Evolutionary conservation across 768 basidiomycete genomes (phyloP).

Genomic region (Boletus rex-veris): DNA sequence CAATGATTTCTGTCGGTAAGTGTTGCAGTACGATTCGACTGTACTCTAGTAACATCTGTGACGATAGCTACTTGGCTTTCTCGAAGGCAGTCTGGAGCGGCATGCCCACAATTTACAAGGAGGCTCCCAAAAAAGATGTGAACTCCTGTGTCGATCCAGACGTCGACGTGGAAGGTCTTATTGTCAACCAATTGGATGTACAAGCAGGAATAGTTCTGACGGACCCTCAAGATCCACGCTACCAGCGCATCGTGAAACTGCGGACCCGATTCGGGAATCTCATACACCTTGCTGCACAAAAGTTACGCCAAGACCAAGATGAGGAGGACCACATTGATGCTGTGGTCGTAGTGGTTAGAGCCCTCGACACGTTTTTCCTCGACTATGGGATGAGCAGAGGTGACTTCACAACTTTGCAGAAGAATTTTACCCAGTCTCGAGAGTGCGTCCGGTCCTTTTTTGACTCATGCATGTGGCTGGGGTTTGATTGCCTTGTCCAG

Average conservation of each 20-base stretch:
- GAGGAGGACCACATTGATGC: slow-evolving; percentile 87
- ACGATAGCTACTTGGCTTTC: slow-evolving; percentile 59
- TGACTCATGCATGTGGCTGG: not conserved
- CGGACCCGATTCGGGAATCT: slow-evolving; percentile 65
- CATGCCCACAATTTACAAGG: slow-evolving; percentile 65
- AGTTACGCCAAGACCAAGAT: slow-evolving; percentile 56
- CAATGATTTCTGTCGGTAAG: slow-evolving; percentile 83
- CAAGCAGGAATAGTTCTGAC: slow-evolving; percentile 72
- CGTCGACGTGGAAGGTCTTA: slow-evolving; percentile 64
- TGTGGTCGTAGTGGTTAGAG: slow-evolving; percentile 65
- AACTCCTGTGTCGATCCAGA: slow-evolving; percentile 58
- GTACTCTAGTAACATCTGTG: slow-evolving; percentile 1
- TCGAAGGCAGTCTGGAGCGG: slow-evolving; percentile 77
- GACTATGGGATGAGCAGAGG: slow-evolving; percentile 62
- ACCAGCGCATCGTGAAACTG: slow-evolving; percentile 56
- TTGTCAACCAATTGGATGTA: slow-evolving; percentile 64
- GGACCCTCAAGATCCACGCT: slow-evolving; percentile 70
- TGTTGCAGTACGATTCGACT: not conserved
- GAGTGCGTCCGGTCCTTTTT: slow-evolving; percentile 19
- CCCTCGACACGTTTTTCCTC: slow-evolving; percentile 72
- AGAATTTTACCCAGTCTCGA: slow-evolving; percentile 31
- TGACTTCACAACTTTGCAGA: slow-evolving; percentile 62
- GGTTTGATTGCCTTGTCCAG: slow-evolving; percentile 31
- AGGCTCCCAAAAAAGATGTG: slow-evolving; percentile 51
- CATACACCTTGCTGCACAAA: slow-evolving; percentile 61